phyloP scores from a whole-genome alignment of 179 eudicot species.

The Spinacia oleracea region DNA sequence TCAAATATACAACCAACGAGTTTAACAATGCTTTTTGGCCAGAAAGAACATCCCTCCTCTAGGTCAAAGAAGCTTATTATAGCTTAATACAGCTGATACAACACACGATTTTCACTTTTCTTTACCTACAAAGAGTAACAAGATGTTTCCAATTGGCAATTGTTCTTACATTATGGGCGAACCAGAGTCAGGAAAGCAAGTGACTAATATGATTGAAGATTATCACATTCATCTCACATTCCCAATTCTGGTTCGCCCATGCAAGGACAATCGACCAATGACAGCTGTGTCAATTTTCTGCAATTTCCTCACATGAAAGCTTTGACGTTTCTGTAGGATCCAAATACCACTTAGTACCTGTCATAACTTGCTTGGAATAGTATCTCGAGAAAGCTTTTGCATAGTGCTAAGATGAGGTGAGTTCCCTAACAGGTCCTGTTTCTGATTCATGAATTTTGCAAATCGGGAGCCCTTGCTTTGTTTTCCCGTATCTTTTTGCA shows the following conservation, averaged over 20 bases:
- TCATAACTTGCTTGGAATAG: slow-evolving; percentile 75
- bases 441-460: slow-evolving; percentile 69
- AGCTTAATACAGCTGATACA: not conserved
- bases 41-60: not conserved
- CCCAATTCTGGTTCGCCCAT: no score
- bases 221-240: no score
- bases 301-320: not conserved
- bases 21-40: not conserved
- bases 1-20: not conserved
- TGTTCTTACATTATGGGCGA: no score
- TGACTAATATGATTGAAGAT: no score
- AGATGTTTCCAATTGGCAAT: no score
- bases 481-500: slow-evolving; percentile 41
- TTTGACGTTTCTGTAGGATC: not conserved
- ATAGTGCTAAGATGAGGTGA: slow-evolving; percentile 37
- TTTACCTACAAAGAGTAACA: no score
- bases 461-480: slow-evolving; percentile 76
- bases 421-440: slow-evolving; percentile 43
- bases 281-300: not conserved
- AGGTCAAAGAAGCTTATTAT: not conserved
- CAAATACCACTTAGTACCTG: not conserved
- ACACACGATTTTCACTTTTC: not conserved
- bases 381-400: slow-evolving; percentile 33
- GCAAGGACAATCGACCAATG: not conserved
- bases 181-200: not conserved